Base-by-base conservation (phyloP, 1,284 basidiomycete genomes). In the Rhodotorula sp. region DNA sequence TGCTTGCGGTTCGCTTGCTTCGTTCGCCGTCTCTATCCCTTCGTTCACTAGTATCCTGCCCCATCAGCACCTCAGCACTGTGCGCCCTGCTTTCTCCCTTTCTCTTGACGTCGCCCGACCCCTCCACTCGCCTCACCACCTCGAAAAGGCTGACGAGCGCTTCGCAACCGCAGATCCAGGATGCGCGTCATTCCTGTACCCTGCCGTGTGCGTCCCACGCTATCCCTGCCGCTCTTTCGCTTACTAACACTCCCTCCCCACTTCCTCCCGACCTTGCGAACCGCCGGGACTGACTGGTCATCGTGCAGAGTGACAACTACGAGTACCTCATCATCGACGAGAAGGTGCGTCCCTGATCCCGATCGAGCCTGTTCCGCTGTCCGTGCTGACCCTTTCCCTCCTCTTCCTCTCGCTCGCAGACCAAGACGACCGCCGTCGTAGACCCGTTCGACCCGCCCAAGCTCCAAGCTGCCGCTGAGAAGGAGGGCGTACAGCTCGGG, bases 391-490 rank as follows among this genome's bases (percentile, higher is more conserved):
- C n/a, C 51, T 29, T 48, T 22, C 39, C 19, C 29, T 29, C 39
- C 34, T 8, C 32, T 11, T n/a, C 20, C 20, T 29, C 34, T 39
- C 32, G 51, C 20, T 54, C 24, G 39, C 59, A 48, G 69, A 75
- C 67, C 53, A 52, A 60, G 17, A 67, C 65, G 17, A 67, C 68
- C 13, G 74, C 74, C n/a, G 65, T 75, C 27, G 84, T 92, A 67
- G 92, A 94, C 80, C 88, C 92, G 0, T 96, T 86, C 79, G 91
- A 95, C 77, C 87, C 94, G 0, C 77, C 84, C 58, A 91, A 90
- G 77, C 88, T 97, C 24, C 79, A 84, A 51, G 84, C 84, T 0
- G 87, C 86, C 1, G 93, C 90, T 0, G 81, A 88, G 59, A 82
- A 85, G 44, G 84, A 88, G 60, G 86, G 86, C 24, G 89, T 93